Conservation (phyloP, 257 asterid genomes). For the Leonotis leonurus region DNA sequence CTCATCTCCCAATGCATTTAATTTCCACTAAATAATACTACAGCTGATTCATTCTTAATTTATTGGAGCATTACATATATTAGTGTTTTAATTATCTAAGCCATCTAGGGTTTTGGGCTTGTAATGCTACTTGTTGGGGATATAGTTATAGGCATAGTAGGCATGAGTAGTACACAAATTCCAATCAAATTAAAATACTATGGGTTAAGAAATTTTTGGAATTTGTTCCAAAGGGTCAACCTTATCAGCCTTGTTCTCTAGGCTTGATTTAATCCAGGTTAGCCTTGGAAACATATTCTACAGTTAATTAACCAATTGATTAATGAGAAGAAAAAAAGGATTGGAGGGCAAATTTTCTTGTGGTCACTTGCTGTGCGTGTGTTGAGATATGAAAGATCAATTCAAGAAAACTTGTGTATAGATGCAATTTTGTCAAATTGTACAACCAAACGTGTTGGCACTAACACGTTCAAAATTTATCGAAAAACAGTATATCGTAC, state of each 20-base stretch:
- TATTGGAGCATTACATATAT: not conserved
- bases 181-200: constrained; percentile 22
- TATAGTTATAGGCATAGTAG: constrained; percentile 21
- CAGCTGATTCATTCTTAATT: not conserved
- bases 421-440: constrained; percentile 22
- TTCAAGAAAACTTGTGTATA: constrained; percentile 13
- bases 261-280: constrained; percentile 51
- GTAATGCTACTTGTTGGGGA: constrained; percentile 3
- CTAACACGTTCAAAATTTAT: no score
- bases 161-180: constrained; percentile 29
- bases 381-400: constrained; percentile 9
- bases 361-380: constrained; percentile 46
- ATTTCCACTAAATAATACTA: not conserved
- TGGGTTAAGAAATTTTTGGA: constrained; percentile 36
- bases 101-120: constrained; percentile 26
- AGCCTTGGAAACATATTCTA: constrained; percentile 30
- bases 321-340: not conserved
- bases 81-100: not conserved
- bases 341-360: constrained; percentile 18
- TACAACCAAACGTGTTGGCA: no score
- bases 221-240: constrained; percentile 38
- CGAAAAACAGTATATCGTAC: no score
- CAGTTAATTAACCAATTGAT: not conserved
- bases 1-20: constrained; percentile 17
- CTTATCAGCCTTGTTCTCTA: constrained; percentile 40